These are phyloP conservation scores for Xylaria sp. DNA, from an alignment of 2,329 filamentous ascomycete species.

Conservation along the genomic window DNA sequence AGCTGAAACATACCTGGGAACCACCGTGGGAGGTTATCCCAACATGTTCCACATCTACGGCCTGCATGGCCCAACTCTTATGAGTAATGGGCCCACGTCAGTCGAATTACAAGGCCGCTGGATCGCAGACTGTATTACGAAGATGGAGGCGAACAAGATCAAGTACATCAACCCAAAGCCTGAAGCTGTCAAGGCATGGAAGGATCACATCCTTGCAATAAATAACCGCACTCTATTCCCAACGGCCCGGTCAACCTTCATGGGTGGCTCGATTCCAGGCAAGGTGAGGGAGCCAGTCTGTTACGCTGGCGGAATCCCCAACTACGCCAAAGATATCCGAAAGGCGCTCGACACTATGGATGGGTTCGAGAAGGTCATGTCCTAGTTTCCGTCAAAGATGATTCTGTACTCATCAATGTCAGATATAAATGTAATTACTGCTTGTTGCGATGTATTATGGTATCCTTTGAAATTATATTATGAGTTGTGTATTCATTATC, in stretches of 20 bases:
- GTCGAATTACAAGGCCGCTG: conserved; percentile 67
- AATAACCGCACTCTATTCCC: conserved; percentile 61
- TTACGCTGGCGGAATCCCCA: conserved; percentile 56
- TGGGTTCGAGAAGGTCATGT: conserved; percentile 46
- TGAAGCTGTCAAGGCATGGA: conserved; percentile 61
- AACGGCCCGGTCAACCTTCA: conserved; percentile 61
- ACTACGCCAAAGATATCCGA: conserved; percentile 50
- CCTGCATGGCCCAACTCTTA: conserved; percentile 64
- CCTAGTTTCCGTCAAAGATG: background rate
- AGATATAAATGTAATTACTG: background rate
- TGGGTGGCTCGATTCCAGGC: conserved; percentile 53
- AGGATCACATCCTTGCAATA: conserved; percentile 58
- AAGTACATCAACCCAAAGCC: conserved; percentile 61
- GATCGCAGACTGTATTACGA: conserved; percentile 62
- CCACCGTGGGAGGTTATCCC: conserved; percentile 56
- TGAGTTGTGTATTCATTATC: background rate
- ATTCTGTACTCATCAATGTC: background rate
- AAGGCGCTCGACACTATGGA: conserved; percentile 50
- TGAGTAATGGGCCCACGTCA: conserved; percentile 65
- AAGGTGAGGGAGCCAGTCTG: conserved; percentile 64
- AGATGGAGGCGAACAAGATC: conserved; percentile 58
- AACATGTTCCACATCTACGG: conserved; percentile 67
- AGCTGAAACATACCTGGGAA: conserved; percentile 53
- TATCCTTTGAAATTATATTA: too few relatives aligned
- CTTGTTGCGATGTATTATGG: background rate